These are phyloP conservation scores for Sungouiozyma ichnusensis DNA, from an alignment of 805 yeast genomes.

Conservation along the genomic window DNA sequence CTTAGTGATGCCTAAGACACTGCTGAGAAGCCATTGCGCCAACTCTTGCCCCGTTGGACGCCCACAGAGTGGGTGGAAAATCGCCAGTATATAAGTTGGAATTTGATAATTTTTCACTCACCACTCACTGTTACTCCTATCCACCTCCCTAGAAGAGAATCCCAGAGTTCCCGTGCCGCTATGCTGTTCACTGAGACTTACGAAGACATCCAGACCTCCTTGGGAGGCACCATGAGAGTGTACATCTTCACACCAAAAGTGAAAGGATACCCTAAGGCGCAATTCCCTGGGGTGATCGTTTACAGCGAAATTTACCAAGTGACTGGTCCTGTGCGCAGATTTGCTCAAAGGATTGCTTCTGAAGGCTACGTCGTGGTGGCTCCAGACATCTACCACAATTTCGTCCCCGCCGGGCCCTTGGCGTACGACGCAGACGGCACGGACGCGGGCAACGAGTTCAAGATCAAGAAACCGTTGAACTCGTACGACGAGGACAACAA, in stretches of 20 bases:
- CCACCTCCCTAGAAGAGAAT: no score
- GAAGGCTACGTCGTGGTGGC: conserved; percentile 73
- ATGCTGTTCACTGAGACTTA: conserved; percentile 63
- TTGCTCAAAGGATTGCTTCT: conserved; percentile 69
- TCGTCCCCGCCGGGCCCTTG: conserved; percentile 51
- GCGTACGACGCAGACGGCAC: conserved; percentile 66
- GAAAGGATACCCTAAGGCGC: conserved; percentile 64
- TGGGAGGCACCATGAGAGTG: conserved; percentile 57
- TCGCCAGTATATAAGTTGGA: no score
- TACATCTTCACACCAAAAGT: conserved; percentile 58
- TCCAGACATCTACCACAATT: conserved; percentile 72
- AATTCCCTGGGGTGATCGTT: conserved; percentile 71
- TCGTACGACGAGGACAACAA: conserved; percentile 70
- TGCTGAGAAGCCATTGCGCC: background rate
- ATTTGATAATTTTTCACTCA: no score
- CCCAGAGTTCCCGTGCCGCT: no score
- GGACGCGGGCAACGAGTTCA: conserved; percentile 59
- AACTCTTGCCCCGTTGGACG: no score
- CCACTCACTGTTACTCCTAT: no score
- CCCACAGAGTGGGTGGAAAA: no score
- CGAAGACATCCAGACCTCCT: conserved; percentile 57
- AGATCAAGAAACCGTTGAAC: conserved; percentile 52
- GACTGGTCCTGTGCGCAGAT: conserved; percentile 71
- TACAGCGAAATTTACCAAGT: conserved; percentile 76
- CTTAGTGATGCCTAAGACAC: conserved; percentile 22